Evolutionary conservation across 345 rosid genomes (phyloP), one percentile per base, ranked within the genome.

Genomic region (Populus deltoides): DNA sequence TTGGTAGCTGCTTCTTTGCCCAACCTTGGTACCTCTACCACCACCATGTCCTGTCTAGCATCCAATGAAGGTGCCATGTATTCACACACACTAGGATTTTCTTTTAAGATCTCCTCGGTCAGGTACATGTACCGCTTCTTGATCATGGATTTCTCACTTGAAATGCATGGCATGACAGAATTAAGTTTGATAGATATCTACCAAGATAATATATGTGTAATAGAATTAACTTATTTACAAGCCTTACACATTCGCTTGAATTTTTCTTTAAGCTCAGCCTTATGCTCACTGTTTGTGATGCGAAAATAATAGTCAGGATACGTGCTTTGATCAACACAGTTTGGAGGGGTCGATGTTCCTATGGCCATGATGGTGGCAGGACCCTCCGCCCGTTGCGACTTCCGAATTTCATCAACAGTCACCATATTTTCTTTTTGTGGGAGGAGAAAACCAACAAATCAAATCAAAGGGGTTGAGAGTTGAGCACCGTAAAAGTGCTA

Each of bases 1-100:
- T 89, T 90, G 27, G 80, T 71, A 0, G 97, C 97, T 0, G 97
- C 97, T 62, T 91, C 93, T 77, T 92, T 92, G 2, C 97, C 97
- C 1, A 92, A 84, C 84, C 84, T 93, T 2, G 97, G 97, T 11
- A 93, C 86, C 72, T 93, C 95, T 6, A 91, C 95, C 33, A 93
- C 94, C 76, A 91, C 92, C 20, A 93, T 86, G 78, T 93, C 97
- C 24, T 93, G 97, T 9, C 97, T 83, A 0, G 85, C 93, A 68
- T 93, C 94, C 12, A 91, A 82, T 1, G 97, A 93, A 15, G 92
- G 88, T 11, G 91, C 92, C 94, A 85, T 86, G 85, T 89, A 90
- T 5, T 86, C 92, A 8, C 93, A 91, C 75, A 93, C 84, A 69
- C 79, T 76, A 0, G 92, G 88, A 49, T 90, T 88, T 10, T 91